Base-by-base conservation (phyloP, 108 stramenopile species). In the Bacterosira constricta region DNA sequence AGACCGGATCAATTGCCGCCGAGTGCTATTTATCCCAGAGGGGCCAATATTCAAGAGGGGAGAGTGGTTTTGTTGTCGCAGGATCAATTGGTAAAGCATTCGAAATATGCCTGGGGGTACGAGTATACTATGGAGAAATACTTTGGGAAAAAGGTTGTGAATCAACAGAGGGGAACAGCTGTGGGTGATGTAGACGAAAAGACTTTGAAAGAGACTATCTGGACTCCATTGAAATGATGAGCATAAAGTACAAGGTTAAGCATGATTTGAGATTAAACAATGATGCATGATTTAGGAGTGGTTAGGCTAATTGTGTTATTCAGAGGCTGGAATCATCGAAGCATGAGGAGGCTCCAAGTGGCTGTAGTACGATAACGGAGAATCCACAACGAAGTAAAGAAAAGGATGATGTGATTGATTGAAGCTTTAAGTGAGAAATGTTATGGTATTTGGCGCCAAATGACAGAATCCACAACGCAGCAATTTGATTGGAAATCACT, bases 21-120 rank as follows among this genome's bases (percentile, higher is more conserved):
- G 4, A 39, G 57, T 4, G 59, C 62, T 2, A 42, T 73, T 4
- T 46, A 73, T 50, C 79, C 71, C 0, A 60, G 66, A 0, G 79
- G 79, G 8, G 71, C 79, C 9, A 80, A 56, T 23, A 50, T 80
- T 1, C 66, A 69, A 42, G 79, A 80, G 62, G 79, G 79, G 25
- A 35, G 71, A n/a, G 31, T 69, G 45, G 79, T 63, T 21, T 57
- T 80, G 62, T 31, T 80, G 45, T 51, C 61, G 18, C 35, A 67
- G 37, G 66, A 80, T 51, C 79, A 80, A 52, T 53, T 80, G 67
- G 26, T 80, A 12, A 35, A 42, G 8, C 79, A 80, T 57, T 60
- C 79, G 1, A 73, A 57, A 54, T 80, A 63, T 57, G 54, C 72
- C 1, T 80, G 79, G 79, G 79, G 79, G 21, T 80, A 80, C 49